phyloP scores from a whole-genome alignment of 2,329 filamentous ascomycete species.

The Apiospora kogelbergensis region DNA sequence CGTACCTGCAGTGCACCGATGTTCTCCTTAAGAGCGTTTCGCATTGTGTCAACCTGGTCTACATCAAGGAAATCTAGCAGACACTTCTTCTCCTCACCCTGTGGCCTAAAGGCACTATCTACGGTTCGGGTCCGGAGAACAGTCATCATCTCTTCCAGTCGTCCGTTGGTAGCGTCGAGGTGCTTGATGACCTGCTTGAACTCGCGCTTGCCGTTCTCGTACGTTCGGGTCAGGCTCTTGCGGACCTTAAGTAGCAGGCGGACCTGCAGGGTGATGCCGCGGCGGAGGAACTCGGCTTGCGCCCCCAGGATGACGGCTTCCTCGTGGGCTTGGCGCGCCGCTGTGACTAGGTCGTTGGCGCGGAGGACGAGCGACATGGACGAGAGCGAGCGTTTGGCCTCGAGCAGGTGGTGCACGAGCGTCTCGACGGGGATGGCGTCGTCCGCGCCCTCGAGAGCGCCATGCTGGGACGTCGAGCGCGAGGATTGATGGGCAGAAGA shows the following conservation, averaged over 20 bases:
- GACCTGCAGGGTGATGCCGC: constrained; percentile 58
- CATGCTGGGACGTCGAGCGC: constrained; percentile 24
- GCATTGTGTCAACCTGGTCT: constrained; percentile 63
- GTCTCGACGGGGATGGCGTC: constrained; percentile 62
- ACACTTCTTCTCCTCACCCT: constrained; percentile 57
- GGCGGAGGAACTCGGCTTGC: constrained; percentile 66
- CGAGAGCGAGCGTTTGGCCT: constrained; percentile 82
- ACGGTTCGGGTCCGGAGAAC: constrained; percentile 65
- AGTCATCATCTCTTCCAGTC: constrained; percentile 66
- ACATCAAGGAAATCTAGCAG: constrained; percentile 79
- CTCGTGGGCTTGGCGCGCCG: constrained; percentile 73
- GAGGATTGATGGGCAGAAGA: constrained; percentile 21
- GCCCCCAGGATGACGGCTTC: constrained; percentile 74
- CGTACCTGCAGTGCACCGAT: constrained; percentile 69
- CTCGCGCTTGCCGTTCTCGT: constrained; percentile 58
- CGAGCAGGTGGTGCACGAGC: constrained; percentile 80
- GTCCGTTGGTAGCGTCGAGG: constrained; percentile 66
- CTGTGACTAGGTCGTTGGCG: constrained; percentile 81
- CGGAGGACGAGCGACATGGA: constrained; percentile 81
- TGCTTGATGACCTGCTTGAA: constrained; percentile 61
- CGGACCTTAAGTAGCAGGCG: constrained; percentile 52
- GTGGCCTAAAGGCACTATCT: constrained; percentile 61
- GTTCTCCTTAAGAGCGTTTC: constrained; percentile 66
- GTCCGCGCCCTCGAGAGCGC: constrained; percentile 32
- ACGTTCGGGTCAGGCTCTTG: constrained; percentile 52